Percentiles rank a stretch among this genome's conserved stretches.
phyloP scores from a whole-genome alignment of 2,329 filamentous ascomycete species.

The Teratosphaeria epicoccoides region DNA sequence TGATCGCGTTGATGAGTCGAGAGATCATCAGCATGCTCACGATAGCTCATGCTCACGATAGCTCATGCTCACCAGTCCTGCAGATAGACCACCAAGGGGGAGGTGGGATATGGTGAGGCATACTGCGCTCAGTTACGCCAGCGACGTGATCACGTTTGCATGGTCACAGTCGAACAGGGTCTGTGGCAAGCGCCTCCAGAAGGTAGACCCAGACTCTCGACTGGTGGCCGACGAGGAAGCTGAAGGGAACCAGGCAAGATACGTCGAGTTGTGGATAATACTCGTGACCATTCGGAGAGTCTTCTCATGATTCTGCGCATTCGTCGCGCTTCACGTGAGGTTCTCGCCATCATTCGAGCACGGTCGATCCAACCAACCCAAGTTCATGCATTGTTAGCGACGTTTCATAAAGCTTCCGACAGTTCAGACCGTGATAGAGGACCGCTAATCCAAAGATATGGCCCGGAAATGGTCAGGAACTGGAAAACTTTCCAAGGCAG shows the following conservation, averaged over 20 bases:
- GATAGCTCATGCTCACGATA: constrained; percentile 40
- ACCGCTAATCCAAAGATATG: not conserved
- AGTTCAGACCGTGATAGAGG: not conserved
- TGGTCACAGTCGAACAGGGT: not conserved
- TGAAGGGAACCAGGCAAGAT: too few species aligned
- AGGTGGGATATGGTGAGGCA: constrained; percentile 8
- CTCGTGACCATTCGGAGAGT: too few species aligned
- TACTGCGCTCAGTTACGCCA: constrained; percentile 1
- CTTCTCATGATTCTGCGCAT: too few species aligned
- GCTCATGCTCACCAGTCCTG: constrained; percentile 37
- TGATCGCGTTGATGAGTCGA: constrained; percentile 46
- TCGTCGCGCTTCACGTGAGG: too few species aligned
- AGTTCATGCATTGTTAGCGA: too few species aligned
- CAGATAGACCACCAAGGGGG: constrained; percentile 2
- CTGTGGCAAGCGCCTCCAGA: not conserved
- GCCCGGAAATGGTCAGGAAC: not conserved
- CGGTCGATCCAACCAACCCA: too few species aligned
- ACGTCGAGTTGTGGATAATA: too few species aligned
- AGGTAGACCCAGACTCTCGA: not conserved
- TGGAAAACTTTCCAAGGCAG: not conserved
- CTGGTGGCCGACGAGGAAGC: constrained; percentile 10
- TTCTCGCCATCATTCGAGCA: too few species aligned
- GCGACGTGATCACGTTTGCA: not conserved
- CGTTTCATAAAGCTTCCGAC: too few species aligned
- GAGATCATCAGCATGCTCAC: constrained; percentile 43